Base-by-base conservation (phyloP, 148 eudicot genomes). In the Talinum fruticosum region DNA sequence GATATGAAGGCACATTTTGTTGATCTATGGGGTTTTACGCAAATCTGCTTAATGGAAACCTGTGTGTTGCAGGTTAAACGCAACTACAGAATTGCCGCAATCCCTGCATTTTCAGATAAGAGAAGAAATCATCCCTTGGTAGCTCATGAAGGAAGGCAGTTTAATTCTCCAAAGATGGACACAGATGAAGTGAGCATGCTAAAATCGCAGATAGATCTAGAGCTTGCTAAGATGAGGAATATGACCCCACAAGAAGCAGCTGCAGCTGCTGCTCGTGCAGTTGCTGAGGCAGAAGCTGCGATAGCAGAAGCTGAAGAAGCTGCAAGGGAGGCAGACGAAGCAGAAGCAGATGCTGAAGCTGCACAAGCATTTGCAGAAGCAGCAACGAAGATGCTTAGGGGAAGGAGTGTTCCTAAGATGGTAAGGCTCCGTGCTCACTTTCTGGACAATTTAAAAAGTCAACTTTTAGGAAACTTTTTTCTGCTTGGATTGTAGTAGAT, bases 271-370 rank as follows among this genome's bases (percentile, higher is more conserved):
- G 94, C 97, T 49, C 93, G 82, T 75, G 98, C 98, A 32, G 97
- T 94, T 79, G 86, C 94, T 24, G 98, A 94, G 87, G 98, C 98
- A 29, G 98, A 94, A 82, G 86, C 88, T 76, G 97, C 97, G 45
- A 87, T 92, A 73, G 94, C 91, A 69, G 96, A 90, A 80, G 98
- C 98, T 45, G 97, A 92, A 87, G 97, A 94, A 76, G 98, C 98
- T 30, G 94, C 88, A 65, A 84, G 89, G 84, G 98, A 94, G 77
- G 98, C 97, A 8, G 98, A 91, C 78, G 98, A 91, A 77, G 98
- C 98, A 0, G 97, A 93, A 77, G 94, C 94, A 72, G 96, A 89
- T 81, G 97, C 95, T 26, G 90, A 88, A 79, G 93, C 91, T 10
- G 93, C 92, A n/a, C 91, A 89, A 76, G 90, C 91, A 75, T 91